Percentiles rank a stretch among this genome's conserved stretches.
phyloP scores from a whole-genome alignment of 306 rosid species.

The Elaeagnus macrophylla region DNA sequence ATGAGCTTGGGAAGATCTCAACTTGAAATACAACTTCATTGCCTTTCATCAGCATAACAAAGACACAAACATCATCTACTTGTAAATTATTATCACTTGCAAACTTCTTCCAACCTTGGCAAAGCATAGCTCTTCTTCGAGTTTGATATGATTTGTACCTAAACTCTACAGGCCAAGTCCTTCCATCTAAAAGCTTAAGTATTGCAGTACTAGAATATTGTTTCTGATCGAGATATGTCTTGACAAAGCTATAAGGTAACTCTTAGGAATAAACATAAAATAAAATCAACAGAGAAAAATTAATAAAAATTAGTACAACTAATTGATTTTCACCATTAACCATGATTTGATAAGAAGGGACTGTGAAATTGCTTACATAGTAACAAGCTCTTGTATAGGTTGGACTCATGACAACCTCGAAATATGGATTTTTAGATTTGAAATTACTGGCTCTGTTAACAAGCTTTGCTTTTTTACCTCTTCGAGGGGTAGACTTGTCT shows the following conservation, averaged over 20 bases:
- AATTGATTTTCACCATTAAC: background rate
- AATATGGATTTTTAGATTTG: constrained; percentile 1
- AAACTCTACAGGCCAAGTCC: background rate
- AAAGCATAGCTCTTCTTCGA: background rate
- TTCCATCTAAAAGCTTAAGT: background rate
- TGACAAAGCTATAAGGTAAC: background rate
- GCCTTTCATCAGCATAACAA: background rate
- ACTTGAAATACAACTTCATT: background rate
- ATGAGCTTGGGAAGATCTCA: background rate
- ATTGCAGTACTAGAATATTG: background rate
- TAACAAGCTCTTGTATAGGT: too few relatives aligned
- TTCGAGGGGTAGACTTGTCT: too few relatives aligned
- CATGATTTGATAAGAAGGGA: background rate
- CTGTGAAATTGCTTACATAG: background rate
- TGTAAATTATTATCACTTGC: constrained; percentile 3
- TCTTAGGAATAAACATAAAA: background rate
- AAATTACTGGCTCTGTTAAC: constrained; percentile 1
- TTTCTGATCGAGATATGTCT: background rate
- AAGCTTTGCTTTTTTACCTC: background rate
- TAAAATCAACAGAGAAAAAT: background rate
- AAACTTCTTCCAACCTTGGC: background rate
- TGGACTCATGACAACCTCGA: background rate
- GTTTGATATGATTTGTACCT: background rate
- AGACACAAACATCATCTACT: constrained; percentile 9
- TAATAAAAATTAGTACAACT: background rate